Evolutionary conservation across 139 green algal genomes (phyloP), one percentile per base, ranked within the genome.

Genomic region (Chlamydomonas sp.): DNA sequence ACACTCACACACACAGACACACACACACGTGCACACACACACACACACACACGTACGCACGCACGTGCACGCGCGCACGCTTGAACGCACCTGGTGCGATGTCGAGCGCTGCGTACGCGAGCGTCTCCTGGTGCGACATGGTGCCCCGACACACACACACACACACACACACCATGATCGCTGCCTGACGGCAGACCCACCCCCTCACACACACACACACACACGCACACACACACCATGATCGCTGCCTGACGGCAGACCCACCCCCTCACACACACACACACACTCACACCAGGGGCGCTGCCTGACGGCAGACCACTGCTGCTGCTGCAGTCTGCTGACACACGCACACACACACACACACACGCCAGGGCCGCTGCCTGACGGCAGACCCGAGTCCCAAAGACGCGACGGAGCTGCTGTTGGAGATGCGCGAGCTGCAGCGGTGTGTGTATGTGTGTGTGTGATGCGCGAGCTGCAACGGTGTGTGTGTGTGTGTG

Each of bases 141-240:
- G 94, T 94, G 0, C 80, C 83, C 16, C 94, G 71, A 20, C 89
- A 88, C 28, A 96, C 84, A 38, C 94, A 83, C 59, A 96, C 16
- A 13, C 16, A 54, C 43, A 54, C 16, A 20, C 20, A 13, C 20
- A 13, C 16, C 16, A 54, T 26, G 20, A 54, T 54, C 43, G 43
- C 13, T 13, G 20, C 20, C 43, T 20, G 43, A 54, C 13, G 20
- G 16, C 43, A 54, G n/a, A n/a, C n/a, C n/a, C n/a, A n/a, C n/a
- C n/a, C n/a, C n/a, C n/a, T n/a, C n/a, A n/a, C n/a, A n/a, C n/a
- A n/a, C n/a, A n/a, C n/a, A n/a, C n/a, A n/a, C n/a, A n/a, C n/a
- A n/a, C n/a, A n/a, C n/a, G n/a, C n/a, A n/a, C n/a, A n/a, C n/a
- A n/a, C n/a, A n/a, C n/a, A n/a, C n/a, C n/a, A n/a, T n/a, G n/a